A percentile compares a stretch with the other conserved stretches of the same genome.
phyloP scores from a whole-genome alignment of 805 yeast species.

The Blastobotrys chiropterorum region DNA sequence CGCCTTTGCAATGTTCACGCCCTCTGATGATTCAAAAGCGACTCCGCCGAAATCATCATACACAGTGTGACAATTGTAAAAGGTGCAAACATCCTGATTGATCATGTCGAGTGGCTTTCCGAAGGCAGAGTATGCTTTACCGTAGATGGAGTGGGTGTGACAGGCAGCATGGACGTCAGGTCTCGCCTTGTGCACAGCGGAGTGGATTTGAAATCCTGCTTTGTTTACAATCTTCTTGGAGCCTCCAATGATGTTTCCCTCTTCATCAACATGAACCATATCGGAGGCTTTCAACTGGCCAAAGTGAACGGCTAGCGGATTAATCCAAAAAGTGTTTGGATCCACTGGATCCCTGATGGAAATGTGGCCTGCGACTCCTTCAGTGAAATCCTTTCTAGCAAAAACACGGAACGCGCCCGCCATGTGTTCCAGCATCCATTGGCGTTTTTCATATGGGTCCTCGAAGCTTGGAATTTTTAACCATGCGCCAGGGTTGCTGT shows the following conservation, averaged over 20 bases:
- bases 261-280: conserved; percentile 55
- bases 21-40: conserved; percentile 61
- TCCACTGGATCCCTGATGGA: conserved; percentile 78
- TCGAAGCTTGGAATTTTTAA: conserved; percentile 41
- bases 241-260: conserved; percentile 60
- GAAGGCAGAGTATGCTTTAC: conserved; percentile 59
- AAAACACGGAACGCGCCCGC: conserved; percentile 81
- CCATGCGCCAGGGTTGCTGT: background rate
- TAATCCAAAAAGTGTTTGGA: conserved; percentile 81
- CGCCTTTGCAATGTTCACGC: conserved; percentile 52
- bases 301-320: conserved; percentile 79
- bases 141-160: conserved; percentile 60
- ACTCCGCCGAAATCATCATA: conserved; percentile 72
- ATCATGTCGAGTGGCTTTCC: conserved; percentile 69
- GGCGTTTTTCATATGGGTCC: conserved; percentile 36
- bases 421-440: conserved; percentile 61
- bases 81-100: conserved; percentile 67
- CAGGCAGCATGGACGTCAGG: conserved; percentile 70
- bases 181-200: conserved; percentile 58
- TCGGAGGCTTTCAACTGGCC: conserved; percentile 52
- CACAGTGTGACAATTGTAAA: conserved; percentile 61
- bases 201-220: conserved; percentile 67
- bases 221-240: conserved; percentile 49
- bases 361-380: conserved; percentile 82
- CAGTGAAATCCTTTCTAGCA: conserved; percentile 66